Conservation (phyloP, 352 stramenopile species). For the Pythium plurisporium region DNA sequence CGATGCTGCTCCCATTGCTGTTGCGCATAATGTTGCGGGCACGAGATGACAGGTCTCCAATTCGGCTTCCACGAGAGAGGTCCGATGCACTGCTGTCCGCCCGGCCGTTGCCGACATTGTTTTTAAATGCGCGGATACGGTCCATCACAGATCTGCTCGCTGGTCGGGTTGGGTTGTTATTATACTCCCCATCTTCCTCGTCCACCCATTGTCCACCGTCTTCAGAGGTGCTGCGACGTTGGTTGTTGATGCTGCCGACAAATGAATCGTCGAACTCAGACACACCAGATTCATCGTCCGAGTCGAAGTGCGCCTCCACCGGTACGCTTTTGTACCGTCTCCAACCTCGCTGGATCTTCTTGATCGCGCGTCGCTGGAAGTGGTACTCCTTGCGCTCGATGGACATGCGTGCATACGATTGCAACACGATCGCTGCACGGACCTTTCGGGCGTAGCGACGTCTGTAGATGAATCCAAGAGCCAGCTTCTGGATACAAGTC, state of each 20-base stretch:
- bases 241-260: conserved; percentile 29
- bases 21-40: conserved; percentile 69
- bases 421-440: conserved; percentile 61
- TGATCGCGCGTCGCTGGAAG: conserved; percentile 59
- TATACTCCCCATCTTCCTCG: conserved; percentile 24
- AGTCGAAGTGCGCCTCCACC: conserved; percentile 22
- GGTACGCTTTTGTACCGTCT: conserved; percentile 42
- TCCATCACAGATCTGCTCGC: conserved; percentile 45
- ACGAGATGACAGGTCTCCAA: conserved; percentile 67
- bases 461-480: conserved; percentile 75
- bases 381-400: conserved; percentile 72
- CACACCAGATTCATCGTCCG: conserved; percentile 24
- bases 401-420: conserved; percentile 77
- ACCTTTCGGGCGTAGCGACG: conserved; percentile 64
- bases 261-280: conserved; percentile 41
- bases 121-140: conserved; percentile 64
- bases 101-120: conserved; percentile 24
- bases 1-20: conserved; percentile 57
- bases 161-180: conserved; percentile 12
- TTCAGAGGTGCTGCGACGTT: conserved; percentile 22
- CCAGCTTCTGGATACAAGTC: conserved; percentile 82
- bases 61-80: conserved; percentile 34
- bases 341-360: conserved; percentile 72
- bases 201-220: conserved; percentile 30
- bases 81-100: conserved; percentile 20